Evolutionary conservation across 2,329 filamentous ascomycete genomes (phyloP).

Genomic region (Diplocarpon mali): DNA sequence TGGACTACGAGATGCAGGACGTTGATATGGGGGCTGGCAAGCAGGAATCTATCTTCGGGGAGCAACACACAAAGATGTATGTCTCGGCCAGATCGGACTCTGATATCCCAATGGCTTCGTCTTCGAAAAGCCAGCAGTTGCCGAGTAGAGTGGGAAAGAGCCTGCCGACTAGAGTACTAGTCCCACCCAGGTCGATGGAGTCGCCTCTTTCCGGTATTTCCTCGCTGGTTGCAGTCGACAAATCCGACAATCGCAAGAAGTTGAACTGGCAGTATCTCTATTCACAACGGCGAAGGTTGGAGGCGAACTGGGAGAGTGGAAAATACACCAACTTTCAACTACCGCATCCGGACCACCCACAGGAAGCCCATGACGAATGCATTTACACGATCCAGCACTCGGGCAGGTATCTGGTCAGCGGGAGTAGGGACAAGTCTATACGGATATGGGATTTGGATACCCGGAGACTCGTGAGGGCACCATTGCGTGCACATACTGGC

Average conservation of each 20-base stretch:
- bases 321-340: conserved; percentile 80
- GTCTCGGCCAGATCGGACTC: conserved; percentile 7
- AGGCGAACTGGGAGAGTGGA: conserved; percentile 84
- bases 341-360: conserved; percentile 67
- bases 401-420: conserved; percentile 78
- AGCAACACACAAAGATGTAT: conserved; percentile 12
- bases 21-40: conserved; percentile 19
- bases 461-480: conserved; percentile 61
- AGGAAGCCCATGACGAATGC: conserved; percentile 83
- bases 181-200: conserved; percentile 7
- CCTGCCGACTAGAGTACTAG: background rate
- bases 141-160: conserved; percentile 4
- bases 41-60: conserved; percentile 22
- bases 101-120: conserved; percentile 8
- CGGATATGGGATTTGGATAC: conserved; percentile 85
- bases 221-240: conserved; percentile 37
- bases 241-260: conserved; percentile 40
- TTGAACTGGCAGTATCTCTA: conserved; percentile 93
- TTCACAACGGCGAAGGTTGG: conserved; percentile 71
- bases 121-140: conserved; percentile 8
- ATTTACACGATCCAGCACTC: conserved; percentile 93
- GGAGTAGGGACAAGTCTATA: conserved; percentile 79
- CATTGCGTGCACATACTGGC: conserved; percentile 65
- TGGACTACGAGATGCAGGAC: conserved; percentile 39
- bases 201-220: conserved; percentile 10